A percentile compares a stretch with the other conserved stretches of the same genome.
Conservation (phyloP, 1,284 basidiomycete species). For the Anthracocystis panici-leucophaei region DNA sequence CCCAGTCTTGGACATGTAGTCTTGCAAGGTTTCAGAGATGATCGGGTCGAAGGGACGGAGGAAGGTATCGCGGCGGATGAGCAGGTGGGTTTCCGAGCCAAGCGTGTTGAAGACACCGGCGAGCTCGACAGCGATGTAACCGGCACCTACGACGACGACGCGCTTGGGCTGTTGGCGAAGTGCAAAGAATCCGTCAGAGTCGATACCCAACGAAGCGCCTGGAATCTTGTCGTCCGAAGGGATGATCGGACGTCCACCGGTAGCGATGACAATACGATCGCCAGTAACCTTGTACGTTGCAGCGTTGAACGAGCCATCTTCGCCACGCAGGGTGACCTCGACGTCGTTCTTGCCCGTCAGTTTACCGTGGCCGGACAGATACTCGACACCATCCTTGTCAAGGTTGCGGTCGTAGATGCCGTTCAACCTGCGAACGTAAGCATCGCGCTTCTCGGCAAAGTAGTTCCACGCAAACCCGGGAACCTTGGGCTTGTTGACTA, state of each 20-base stretch:
- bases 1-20: constrained; percentile 94
- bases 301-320: constrained; percentile 73
- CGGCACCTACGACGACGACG: constrained; percentile 93
- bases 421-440: constrained; percentile 91
- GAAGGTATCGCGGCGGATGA: constrained; percentile 90
- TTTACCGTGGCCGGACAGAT: constrained; percentile 81
- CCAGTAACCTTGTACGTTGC: constrained; percentile 66
- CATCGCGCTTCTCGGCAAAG: constrained; percentile 94
- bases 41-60: constrained; percentile 92
- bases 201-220: constrained; percentile 88
- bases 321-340: constrained; percentile 59
- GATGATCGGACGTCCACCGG: constrained; percentile 85
- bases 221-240: constrained; percentile 86
- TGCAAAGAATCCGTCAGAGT: constrained; percentile 96
- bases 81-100: constrained; percentile 83
- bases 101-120: constrained; percentile 68
- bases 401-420: constrained; percentile 87
- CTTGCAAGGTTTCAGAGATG: constrained; percentile 86
- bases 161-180: constrained; percentile 89
- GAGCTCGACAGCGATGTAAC: constrained; percentile 93
- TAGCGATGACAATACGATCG: constrained; percentile 75
- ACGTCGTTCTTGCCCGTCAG: constrained; percentile 63
- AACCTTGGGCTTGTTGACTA: constrained; percentile 58
- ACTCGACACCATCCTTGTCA: constrained; percentile 87
- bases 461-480: constrained; percentile 85